Base-by-base conservation (phyloP, 2,329 filamentous ascomycete species). In the Cladophialophora bantiana region DNA sequence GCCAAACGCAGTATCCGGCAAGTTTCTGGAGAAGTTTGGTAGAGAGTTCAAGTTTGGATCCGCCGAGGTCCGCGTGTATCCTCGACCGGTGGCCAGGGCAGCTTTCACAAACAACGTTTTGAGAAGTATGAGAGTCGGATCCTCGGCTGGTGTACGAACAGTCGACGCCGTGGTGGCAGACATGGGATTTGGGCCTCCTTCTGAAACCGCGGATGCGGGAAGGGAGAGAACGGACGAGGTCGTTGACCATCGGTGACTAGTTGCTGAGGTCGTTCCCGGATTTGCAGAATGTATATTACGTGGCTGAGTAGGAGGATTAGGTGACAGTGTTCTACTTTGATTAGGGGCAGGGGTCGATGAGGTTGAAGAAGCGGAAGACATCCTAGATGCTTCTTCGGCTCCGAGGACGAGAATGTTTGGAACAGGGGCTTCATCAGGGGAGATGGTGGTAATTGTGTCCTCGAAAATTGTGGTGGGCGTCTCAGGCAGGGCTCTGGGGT, bases 381-480 rank as follows among this genome's bases (percentile, higher is more conserved):
- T 68, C 20, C 66, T 61, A 18, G 62, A 65, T 7, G 65, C 83
- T 84, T 38, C 83, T 84, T 86, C 86, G 4, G 92, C 90, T 2
- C 93, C 93, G 0, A 97, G 85, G 0, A 97, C 89, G 59, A 97
- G 84, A 72, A 97, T 97, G 74, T 97, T 96, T 5, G 93, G 94
- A 62, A 88, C 89, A 45, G 88, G 89, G 0, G 89, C 87, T 71
- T 91, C 91, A 64, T 94, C 92, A 0, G 91, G 90, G 0, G 93
- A 96, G 52, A 93, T 87, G 45, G 67, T 68, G 34, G 69, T 72
- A 3, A 92, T 88, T 0, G 91, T 93, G 75, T 98, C 94, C 77
- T 97, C 94, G 73, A 97, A 97, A 72, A 97, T 93, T 4, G 94
- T 98, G 0, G 94, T 94, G 0, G 94, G 94, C 0, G 94, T 98